Conservation (phyloP, 163 green algal species). For the Scenedesmus sp. region DNA sequence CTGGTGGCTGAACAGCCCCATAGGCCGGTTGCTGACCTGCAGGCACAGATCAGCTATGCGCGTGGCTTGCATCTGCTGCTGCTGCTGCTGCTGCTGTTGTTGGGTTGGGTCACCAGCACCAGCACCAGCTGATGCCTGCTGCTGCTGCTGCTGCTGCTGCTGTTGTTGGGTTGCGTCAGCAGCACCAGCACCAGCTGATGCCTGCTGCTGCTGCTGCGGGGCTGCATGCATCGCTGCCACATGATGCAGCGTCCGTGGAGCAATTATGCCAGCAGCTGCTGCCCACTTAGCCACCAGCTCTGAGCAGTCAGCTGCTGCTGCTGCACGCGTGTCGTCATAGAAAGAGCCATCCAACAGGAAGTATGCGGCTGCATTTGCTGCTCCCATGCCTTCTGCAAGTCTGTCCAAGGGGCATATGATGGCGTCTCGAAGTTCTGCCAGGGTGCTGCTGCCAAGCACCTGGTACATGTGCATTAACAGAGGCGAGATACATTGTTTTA, state of each 20-base stretch:
- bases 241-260: not conserved
- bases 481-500: not conserved
- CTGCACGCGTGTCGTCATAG: constrained; percentile 25
- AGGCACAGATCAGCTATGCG: constrained; percentile 12
- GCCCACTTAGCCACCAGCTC: not conserved
- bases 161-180: no score
- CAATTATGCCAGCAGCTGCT: not conserved
- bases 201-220: constrained; percentile 23
- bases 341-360: constrained; percentile 10
- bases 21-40: constrained; percentile 20
- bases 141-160: constrained; percentile 24
- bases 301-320: not conserved
- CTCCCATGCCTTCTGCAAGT: constrained; percentile 1
- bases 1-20: constrained; percentile 32
- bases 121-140: constrained; percentile 14
- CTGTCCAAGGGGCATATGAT: constrained; percentile 32
- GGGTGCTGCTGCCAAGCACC: constrained; percentile 33
- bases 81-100: constrained; percentile 13
- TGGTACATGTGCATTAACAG: not conserved
- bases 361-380: constrained; percentile 8
- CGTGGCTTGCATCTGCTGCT: constrained; percentile 13
- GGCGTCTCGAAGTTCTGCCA: constrained; percentile 25
- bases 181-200: not conserved
- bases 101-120: not conserved
- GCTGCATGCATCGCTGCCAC: not conserved